A percentile compares a stretch with the other conserved stretches of the same genome.
These are phyloP conservation scores for Penicillium sp. DNA, from an alignment of 2,329 filamentous ascomycete genomes.

Conservation along the genomic window DNA sequence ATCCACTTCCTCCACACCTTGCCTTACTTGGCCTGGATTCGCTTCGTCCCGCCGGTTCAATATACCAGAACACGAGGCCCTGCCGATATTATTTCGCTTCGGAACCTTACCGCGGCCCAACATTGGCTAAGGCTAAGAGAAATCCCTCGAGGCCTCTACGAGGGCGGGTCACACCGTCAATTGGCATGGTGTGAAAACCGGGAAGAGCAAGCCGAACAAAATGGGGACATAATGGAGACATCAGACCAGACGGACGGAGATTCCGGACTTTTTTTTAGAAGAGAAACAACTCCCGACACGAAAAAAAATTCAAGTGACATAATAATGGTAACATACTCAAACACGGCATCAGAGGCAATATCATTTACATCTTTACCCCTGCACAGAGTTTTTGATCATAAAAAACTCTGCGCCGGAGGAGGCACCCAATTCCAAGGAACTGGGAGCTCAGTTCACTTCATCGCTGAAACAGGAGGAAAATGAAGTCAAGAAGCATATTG, in stretches of 20 bases:
- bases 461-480: conserved; percentile 31
- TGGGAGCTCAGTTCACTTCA: conserved; percentile 25
- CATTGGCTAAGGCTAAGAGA: neutral
- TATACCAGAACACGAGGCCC: neutral
- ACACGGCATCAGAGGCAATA: conserved; percentile 40
- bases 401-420: neutral
- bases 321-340: conserved; percentile 30
- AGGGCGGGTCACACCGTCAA: neutral
- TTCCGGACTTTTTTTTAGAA: neutral
- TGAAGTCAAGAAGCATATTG: conserved; percentile 16
- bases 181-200: neutral
- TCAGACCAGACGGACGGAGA: conserved; percentile 1
- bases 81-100: neutral
- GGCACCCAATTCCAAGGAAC: neutral
- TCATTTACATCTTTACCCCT: conserved; percentile 45
- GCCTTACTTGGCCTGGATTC: conserved; percentile 1
- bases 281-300: conserved; percentile 12
- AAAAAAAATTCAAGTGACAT: conserved; percentile 17
- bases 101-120: neutral
- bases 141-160: neutral
- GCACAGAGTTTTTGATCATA: neutral
- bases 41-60: conserved; percentile 11
- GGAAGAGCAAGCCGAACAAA: neutral
- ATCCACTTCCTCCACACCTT: conserved; percentile 26
- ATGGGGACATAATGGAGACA: neutral